A percentile compares a stretch with the other conserved stretches of the same genome.
Conservation (phyloP, 1,139 yeast species). For the Citeromyces hawaiiensis region DNA sequence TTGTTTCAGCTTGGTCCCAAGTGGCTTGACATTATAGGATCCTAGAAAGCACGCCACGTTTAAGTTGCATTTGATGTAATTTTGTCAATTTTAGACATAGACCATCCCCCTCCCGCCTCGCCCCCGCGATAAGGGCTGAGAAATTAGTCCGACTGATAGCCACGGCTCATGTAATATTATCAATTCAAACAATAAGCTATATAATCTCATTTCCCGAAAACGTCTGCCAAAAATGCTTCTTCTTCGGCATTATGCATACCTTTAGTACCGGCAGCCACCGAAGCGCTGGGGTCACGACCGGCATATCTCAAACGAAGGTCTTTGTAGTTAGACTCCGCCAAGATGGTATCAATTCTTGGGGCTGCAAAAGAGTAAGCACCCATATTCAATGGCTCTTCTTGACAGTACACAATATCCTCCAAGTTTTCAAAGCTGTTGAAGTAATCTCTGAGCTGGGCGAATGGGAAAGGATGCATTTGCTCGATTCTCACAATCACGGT, state of each 20-base stretch:
- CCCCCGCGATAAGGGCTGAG: no score
- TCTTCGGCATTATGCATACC: slow-evolving; percentile 82
- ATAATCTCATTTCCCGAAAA: slow-evolving; percentile 25
- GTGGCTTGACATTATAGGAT: not conserved
- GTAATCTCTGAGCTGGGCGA: slow-evolving; percentile 79
- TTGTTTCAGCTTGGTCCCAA: not conserved
- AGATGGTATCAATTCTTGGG: slow-evolving; percentile 71
- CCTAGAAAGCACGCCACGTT: slow-evolving; percentile 5
- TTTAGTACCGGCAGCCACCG: slow-evolving; percentile 97
- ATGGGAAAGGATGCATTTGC: slow-evolving; percentile 99
- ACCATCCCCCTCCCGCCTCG: no score
- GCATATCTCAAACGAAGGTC: slow-evolving; percentile 62
- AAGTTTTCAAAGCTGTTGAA: slow-evolving; percentile 69
- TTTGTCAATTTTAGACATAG: slow-evolving; percentile 15
- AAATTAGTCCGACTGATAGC: slow-evolving; percentile 11
- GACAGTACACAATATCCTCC: slow-evolving; percentile 91
- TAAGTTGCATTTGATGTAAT: slow-evolving; percentile 12
- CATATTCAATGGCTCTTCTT: slow-evolving; percentile 98
- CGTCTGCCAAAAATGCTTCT: slow-evolving; percentile 72
- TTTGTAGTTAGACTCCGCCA: slow-evolving; percentile 62
- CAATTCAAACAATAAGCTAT: not conserved
- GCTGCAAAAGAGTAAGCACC: slow-evolving; percentile 73
- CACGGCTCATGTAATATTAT: no score
- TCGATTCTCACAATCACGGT: slow-evolving; percentile 87
- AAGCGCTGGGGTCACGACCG: slow-evolving; percentile 97